Conservation (phyloP, 352 stramenopile species). For the Pythium plurisporium region DNA sequence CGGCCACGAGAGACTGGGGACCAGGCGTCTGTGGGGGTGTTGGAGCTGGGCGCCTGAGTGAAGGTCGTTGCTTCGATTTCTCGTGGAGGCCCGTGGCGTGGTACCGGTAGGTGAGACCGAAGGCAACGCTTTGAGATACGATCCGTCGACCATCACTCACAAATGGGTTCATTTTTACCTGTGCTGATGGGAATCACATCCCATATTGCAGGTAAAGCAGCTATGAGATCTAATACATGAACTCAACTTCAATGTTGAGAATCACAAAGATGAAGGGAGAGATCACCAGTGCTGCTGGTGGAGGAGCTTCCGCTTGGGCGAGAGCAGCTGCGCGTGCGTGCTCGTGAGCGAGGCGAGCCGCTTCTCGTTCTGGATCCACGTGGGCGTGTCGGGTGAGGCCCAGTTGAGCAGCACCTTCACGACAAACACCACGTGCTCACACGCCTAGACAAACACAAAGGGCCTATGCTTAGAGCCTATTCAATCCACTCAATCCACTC, state of each 20-base stretch:
- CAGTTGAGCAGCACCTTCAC: slow-evolving; percentile 55
- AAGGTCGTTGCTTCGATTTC: slow-evolving; percentile 6
- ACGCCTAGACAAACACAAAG: slow-evolving; percentile 20
- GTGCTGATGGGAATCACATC: neutral
- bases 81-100: neutral
- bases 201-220: neutral
- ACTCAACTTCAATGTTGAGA: too few species aligned
- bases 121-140: neutral
- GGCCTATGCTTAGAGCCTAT: too few species aligned
- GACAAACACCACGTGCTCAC: slow-evolving; percentile 56
- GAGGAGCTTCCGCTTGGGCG: slow-evolving; percentile 8
- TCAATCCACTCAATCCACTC: too few species aligned
- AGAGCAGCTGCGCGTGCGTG: slow-evolving; percentile 22
- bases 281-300: slow-evolving; percentile 12
- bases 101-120: too few species aligned
- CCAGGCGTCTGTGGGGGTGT: too few species aligned
- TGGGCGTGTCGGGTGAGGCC: slow-evolving; percentile 34
- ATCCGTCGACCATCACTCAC: slow-evolving; percentile 5
- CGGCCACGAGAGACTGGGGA: too few species aligned
- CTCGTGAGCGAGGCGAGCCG: slow-evolving; percentile 26
- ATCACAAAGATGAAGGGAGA: too few species aligned
- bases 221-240: too few species aligned
- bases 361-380: slow-evolving; percentile 46
- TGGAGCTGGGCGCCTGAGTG: neutral
- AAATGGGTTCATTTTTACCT: slow-evolving; percentile 12